Percentiles rank a stretch among this genome's conserved stretches.
Evolutionary conservation across 352 stramenopile species (phyloP).

Genomic region (Globisporangium canariense): DNA sequence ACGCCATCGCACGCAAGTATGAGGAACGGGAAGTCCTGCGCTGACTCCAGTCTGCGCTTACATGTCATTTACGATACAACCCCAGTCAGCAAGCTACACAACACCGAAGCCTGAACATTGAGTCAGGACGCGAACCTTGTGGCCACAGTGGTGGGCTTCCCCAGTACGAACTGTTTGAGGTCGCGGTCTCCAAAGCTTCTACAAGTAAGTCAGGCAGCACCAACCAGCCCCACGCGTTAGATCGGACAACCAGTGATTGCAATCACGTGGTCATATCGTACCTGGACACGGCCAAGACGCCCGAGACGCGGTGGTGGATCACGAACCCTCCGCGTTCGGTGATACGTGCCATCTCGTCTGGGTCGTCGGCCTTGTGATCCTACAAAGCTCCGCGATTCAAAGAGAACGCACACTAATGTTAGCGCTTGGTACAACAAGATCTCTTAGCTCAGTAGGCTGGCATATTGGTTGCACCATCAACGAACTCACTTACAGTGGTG

Average conservation of each 20-base stretch:
- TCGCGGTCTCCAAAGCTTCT: slow-evolving; percentile 79
- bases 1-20: slow-evolving; percentile 79
- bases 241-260: neutral
- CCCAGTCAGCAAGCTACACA: neutral
- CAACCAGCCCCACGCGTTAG: neutral
- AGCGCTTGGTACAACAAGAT: neutral
- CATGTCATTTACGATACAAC: neutral
- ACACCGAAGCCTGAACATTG: neutral
- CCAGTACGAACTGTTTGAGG: slow-evolving; percentile 70
- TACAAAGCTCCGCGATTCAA: slow-evolving; percentile 2
- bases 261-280: slow-evolving; percentile 18
- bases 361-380: slow-evolving; percentile 74
- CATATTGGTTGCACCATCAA: neutral
- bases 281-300: slow-evolving; percentile 70
- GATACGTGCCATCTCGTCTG: slow-evolving; percentile 53
- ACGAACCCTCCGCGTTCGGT: slow-evolving; percentile 63
- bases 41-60: slow-evolving; percentile 28
- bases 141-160: slow-evolving; percentile 36
- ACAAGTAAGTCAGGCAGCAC: neutral
- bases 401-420: neutral
- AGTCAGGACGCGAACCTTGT: slow-evolving; percentile 33
- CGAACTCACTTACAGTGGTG: slow-evolving; percentile 34
- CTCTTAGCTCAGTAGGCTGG: neutral
- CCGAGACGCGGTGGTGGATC: slow-evolving; percentile 62
- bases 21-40: slow-evolving; percentile 55